Percentiles rank a stretch among this genome's conserved stretches.
These are phyloP conservation scores for Cinnamomum micranthum DNA, from an alignment of 164 flowering plant genomes.

Conservation along the genomic window DNA sequence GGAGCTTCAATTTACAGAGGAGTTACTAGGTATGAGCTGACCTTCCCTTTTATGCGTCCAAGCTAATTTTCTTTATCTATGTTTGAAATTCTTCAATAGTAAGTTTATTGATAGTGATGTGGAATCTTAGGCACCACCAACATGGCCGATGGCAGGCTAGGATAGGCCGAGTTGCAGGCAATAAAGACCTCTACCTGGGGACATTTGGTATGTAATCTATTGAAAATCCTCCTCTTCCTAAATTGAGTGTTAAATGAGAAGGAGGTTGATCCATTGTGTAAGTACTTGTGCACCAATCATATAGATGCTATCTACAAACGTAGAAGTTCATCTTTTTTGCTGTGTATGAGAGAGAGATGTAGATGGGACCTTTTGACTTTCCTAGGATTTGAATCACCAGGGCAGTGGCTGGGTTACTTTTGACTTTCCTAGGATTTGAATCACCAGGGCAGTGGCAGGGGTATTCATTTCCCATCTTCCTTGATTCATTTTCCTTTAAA, in stretches of 20 bases:
- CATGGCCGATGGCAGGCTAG: conserved; percentile 99
- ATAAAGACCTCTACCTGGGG: conserved; percentile 94
- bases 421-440: too few species aligned
- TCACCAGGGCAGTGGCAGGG: too few species aligned
- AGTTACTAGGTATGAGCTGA: conserved; percentile 22
- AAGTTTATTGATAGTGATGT: neutral
- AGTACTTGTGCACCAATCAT: neutral
- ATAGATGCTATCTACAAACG: too few species aligned
- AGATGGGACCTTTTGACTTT: too few species aligned
- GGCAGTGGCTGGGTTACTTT: too few species aligned
- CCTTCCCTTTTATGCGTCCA: neutral
- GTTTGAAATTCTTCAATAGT: neutral
- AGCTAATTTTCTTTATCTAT: neutral
- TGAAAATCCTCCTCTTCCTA: neutral
- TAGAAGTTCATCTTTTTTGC: too few species aligned
- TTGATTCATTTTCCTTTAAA: too few species aligned
- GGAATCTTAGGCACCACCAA: conserved; percentile 70
- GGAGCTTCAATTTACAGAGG: conserved; percentile 34
- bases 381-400: too few species aligned
- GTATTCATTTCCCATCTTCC: too few species aligned
- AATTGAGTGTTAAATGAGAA: too few species aligned
- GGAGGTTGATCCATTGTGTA: neutral
- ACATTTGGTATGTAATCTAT: conserved; percentile 62
- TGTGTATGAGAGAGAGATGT: too few species aligned
- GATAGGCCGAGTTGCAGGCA: conserved; percentile 93